Evolutionary conservation across 2,329 filamentous ascomycete genomes (phyloP).

Genomic region (Aspergillus melleus): DNA sequence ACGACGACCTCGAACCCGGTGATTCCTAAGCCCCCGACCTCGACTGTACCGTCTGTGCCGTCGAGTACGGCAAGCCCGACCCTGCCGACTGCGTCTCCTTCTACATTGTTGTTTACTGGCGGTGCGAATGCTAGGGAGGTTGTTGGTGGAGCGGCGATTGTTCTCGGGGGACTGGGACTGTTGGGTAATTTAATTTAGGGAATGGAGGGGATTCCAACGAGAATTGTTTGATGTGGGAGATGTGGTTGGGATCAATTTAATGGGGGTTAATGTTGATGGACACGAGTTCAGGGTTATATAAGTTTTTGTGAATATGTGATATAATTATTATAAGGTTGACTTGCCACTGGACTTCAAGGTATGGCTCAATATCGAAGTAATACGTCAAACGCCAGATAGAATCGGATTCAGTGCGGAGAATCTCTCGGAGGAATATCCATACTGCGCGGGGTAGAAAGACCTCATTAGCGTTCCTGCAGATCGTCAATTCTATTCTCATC

Average conservation of each 20-base stretch:
- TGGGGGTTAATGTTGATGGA: no score
- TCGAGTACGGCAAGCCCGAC: not conserved
- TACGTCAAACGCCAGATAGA: no score
- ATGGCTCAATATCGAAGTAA: not conserved
- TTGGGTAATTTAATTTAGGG: not conserved
- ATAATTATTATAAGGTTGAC: no score
- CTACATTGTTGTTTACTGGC: slow-evolving; percentile 4
- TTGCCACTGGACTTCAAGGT: no score
- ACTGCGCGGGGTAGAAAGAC: not conserved
- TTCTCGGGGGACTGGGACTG: not conserved
- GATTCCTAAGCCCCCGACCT: not conserved
- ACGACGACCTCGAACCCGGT: not conserved
- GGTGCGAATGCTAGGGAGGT: slow-evolving; percentile 5
- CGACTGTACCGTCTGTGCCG: not conserved
- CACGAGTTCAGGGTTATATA: no score
- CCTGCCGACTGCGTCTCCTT: not conserved
- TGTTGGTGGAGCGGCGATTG: slow-evolving; percentile 4
- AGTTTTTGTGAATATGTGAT: no score
- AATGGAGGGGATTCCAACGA: no score
- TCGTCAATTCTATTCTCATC: not conserved
- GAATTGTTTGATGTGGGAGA: no score
- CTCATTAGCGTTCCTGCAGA: no score
- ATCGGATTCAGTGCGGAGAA: not conserved
- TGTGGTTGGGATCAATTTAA: no score
- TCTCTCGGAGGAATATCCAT: slow-evolving; percentile 2